A percentile compares a stretch with the other conserved stretches of the same genome.
Evolutionary conservation across 1,284 basidiomycete genomes (phyloP).

Genomic region (Apiotrichum montevideense): DNA sequence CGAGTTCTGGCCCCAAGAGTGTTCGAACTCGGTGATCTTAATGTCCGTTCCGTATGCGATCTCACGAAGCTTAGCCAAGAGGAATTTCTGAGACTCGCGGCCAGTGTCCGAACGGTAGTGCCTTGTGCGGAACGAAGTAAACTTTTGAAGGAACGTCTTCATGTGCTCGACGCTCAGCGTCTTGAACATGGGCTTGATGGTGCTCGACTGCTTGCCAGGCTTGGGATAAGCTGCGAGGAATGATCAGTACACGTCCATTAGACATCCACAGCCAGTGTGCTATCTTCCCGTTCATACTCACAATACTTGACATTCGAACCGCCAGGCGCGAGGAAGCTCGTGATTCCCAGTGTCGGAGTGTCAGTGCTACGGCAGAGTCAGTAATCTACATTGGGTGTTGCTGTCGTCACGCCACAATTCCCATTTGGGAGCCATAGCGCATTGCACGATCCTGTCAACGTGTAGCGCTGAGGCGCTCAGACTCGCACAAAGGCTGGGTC

Average conservation of each 20-base stretch:
- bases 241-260: not conserved
- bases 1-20: constrained; percentile 87
- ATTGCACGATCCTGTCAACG: not conserved
- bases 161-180: constrained; percentile 36
- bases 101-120: constrained; percentile 63
- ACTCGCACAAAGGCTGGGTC: constrained; percentile 12
- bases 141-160: constrained; percentile 62
- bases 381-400: not conserved
- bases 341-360: constrained; percentile 52
- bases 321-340: constrained; percentile 36
- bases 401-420: too few relatives aligned
- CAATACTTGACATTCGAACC: constrained; percentile 36
- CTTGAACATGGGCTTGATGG: constrained; percentile 38
- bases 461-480: too few relatives aligned
- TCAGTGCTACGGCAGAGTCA: constrained; percentile 58
- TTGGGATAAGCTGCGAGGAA: constrained; percentile 30
- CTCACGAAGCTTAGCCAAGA: constrained; percentile 66
- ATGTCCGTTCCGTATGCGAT: constrained; percentile 62
- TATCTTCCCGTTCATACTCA: constrained; percentile 15
- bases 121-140: constrained; percentile 52
- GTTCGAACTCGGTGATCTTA: constrained; percentile 69
- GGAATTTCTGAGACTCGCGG: constrained; percentile 67
- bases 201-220: constrained; percentile 33
- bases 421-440: too few relatives aligned
- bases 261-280: too few relatives aligned